A percentile compares a stretch with the other conserved stretches of the same genome.
These are phyloP conservation scores for Cytospora piceae DNA, from an alignment of 2,329 filamentous ascomycete species.

Conservation along the genomic window DNA sequence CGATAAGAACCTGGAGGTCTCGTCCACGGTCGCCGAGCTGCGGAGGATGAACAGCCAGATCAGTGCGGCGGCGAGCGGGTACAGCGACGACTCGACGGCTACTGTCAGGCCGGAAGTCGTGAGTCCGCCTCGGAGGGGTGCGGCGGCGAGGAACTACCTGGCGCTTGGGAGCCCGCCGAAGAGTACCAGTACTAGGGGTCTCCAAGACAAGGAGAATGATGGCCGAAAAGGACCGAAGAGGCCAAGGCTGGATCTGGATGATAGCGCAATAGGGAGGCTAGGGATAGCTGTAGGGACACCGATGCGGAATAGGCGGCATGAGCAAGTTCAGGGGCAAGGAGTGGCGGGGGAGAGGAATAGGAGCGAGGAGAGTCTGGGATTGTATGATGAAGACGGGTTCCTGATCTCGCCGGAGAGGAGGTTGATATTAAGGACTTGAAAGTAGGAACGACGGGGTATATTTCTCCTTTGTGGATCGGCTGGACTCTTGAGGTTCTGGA, in stretches of 20 bases:
- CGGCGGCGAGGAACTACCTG: constrained; percentile 51
- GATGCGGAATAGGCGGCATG: background rate
- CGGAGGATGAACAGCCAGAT: constrained; percentile 61
- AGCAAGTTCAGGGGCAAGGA: background rate
- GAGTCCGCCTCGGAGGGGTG: constrained; percentile 34
- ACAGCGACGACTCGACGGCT: constrained; percentile 39
- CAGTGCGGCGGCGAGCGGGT: constrained; percentile 45
- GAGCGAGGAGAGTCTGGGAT: constrained; percentile 46
- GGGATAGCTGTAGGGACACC: constrained; percentile 2
- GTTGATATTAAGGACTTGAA: constrained; percentile 9
- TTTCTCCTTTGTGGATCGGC: background rate
- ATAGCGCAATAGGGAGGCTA: background rate
- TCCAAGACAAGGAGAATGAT: constrained; percentile 23
- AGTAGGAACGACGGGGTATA: background rate
- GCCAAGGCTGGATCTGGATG: constrained; percentile 23
- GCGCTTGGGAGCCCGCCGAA: constrained; percentile 42
- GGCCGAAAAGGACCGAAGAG: constrained; percentile 18
- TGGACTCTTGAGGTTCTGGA: background rate
- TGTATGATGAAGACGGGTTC: constrained; percentile 53
- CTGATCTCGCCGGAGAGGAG: constrained; percentile 47
- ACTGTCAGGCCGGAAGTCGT: constrained; percentile 45
- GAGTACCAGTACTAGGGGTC: background rate
- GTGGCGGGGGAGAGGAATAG: constrained; percentile 11
- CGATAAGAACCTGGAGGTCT: constrained; percentile 34
- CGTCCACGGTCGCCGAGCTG: constrained; percentile 55